These are phyloP conservation scores for Auricularia sp. DNA, from an alignment of 768 basidiomycete genomes.

Conservation along the genomic window DNA sequence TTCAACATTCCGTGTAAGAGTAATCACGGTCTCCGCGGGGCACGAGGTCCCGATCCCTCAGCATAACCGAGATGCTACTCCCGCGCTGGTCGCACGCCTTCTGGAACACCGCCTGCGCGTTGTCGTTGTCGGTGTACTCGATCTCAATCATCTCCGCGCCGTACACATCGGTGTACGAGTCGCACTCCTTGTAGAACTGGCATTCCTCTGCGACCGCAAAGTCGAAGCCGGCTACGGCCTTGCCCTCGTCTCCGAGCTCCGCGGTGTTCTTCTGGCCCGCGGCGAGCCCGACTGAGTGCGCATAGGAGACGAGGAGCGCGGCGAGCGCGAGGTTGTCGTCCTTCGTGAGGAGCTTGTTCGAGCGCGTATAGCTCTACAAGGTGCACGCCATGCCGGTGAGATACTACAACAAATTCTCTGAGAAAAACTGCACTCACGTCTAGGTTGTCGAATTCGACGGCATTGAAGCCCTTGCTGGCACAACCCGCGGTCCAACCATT, in stretches of 20 bases:
- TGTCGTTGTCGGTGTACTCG: conserved; percentile 2
- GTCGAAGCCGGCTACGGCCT: not conserved
- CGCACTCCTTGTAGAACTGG: not conserved
- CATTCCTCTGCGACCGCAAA: not conserved
- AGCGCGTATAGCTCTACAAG: not conserved
- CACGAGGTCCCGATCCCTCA: not conserved
- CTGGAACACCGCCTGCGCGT: not conserved
- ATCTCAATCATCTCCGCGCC: not conserved
- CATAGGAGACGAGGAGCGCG: not conserved
- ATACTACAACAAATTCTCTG: not conserved
- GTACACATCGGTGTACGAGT: not conserved
- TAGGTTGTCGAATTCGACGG: not conserved
- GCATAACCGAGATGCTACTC: not conserved
- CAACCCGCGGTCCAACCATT: not conserved
- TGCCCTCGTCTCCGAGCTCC: not conserved
- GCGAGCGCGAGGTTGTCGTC: not conserved
- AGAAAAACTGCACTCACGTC: not conserved
- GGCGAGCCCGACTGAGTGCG: not conserved
- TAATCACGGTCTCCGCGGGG: not conserved
- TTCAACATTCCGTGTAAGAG: not conserved
- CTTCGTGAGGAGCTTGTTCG: not conserved
- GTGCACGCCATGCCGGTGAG: not conserved
- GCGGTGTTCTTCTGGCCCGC: not conserved
- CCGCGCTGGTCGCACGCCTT: not conserved
- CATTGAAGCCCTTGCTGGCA: not conserved